These are phyloP conservation scores for Leishmania tropica DNA, from an alignment of 208 protist genomes.

Conservation along the genomic window DNA sequence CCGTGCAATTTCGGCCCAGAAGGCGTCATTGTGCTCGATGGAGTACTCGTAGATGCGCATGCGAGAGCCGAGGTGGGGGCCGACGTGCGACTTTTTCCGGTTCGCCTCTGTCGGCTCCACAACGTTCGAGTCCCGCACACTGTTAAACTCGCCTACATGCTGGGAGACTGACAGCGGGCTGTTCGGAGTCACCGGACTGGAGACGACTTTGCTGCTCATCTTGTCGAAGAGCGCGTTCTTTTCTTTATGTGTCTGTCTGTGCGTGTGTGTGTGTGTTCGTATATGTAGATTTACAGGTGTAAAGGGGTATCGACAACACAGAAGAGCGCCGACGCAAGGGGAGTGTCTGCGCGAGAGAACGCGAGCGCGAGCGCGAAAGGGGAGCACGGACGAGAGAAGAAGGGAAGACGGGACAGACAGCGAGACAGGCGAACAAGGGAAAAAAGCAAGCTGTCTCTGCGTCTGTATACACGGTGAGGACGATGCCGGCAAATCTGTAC, in stretches of 20 bases:
- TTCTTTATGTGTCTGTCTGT: not conserved
- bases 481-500: not conserved
- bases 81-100: constrained; percentile 44
- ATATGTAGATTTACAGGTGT: too few species aligned
- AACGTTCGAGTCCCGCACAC: constrained; percentile 15
- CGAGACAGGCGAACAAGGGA: not conserved
- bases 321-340: not conserved
- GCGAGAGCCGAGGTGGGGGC: constrained; percentile 44
- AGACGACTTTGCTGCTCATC: constrained; percentile 12
- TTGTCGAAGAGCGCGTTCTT: not conserved
- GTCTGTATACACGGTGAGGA: not conserved
- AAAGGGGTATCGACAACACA: too few species aligned
- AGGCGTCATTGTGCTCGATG: constrained; percentile 55
- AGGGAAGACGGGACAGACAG: not conserved
- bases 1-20: constrained; percentile 72
- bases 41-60: constrained; percentile 74
- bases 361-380: not conserved
- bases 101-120: constrained; percentile 28
- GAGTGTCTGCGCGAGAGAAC: not conserved
- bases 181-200: constrained; percentile 19
- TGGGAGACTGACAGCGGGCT: constrained; percentile 20
- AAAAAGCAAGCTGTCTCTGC: not conserved
- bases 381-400: not conserved
- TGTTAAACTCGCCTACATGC: constrained; percentile 46
- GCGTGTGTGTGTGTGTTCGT: not conserved